Conservation (phyloP, 805 yeast species). For the Yamadazyma akitaensis region DNA sequence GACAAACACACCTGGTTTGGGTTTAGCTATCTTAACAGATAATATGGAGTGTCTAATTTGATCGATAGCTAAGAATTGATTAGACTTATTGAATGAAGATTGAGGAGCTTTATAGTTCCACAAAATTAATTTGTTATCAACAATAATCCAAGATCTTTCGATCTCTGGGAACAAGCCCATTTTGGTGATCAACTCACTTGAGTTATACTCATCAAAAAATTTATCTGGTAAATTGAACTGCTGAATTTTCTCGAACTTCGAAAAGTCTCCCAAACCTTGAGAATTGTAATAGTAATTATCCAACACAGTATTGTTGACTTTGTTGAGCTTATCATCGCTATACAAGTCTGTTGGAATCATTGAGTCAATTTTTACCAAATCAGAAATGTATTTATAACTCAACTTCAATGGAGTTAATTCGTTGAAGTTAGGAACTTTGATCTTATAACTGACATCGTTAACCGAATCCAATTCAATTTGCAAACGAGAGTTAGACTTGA, state of each 20-base stretch:
- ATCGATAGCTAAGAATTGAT: conserved; percentile 76
- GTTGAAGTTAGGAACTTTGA: conserved; percentile 48
- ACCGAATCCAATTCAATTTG: conserved; percentile 24
- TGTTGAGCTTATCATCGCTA: conserved; percentile 54
- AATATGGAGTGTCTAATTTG: conserved; percentile 76
- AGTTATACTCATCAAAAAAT: conserved; percentile 67
- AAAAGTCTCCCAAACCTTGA: conserved; percentile 48
- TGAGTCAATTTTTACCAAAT: conserved; percentile 56
- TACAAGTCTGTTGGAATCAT: conserved; percentile 55
- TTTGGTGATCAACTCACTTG: conserved; percentile 61
- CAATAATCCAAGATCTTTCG: conserved; percentile 79
- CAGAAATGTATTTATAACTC: conserved; percentile 62
- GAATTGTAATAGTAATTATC: conserved; percentile 63
- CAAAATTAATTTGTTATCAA: conserved; percentile 74
- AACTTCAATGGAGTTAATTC: conserved; percentile 52
- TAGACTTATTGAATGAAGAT: conserved; percentile 38
- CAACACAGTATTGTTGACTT: conserved; percentile 36
- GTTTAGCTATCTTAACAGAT: conserved; percentile 73
- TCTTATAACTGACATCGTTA: conserved; percentile 41
- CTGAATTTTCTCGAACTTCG: conserved; percentile 73
- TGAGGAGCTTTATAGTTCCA: conserved; percentile 75
- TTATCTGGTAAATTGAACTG: conserved; percentile 77
- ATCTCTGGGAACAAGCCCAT: conserved; percentile 84
- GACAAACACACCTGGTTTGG: conserved; percentile 77
- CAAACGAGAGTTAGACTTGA: conserved; percentile 5